These are phyloP conservation scores for Salinomyces thailandicus DNA, from an alignment of 2,329 filamentous ascomycete species.

Conservation along the genomic window DNA sequence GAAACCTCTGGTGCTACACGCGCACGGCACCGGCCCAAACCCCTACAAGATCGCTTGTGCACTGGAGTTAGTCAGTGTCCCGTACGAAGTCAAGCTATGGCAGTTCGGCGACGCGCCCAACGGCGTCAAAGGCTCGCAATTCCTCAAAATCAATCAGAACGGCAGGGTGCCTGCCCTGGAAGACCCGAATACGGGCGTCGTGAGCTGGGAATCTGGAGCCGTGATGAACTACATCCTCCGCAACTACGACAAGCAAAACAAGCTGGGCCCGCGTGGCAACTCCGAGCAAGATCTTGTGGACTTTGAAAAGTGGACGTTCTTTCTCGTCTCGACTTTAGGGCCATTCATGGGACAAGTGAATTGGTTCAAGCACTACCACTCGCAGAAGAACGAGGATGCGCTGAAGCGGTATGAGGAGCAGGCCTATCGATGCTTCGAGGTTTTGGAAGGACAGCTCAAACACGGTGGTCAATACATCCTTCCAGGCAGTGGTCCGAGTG, in stretches of 20 bases:
- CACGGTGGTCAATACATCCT: constrained; percentile 31
- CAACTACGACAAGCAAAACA: constrained; percentile 34
- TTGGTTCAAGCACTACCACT: constrained; percentile 34
- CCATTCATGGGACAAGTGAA: constrained; percentile 27
- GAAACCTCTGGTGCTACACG: constrained; percentile 32
- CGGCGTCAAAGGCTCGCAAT: constrained; percentile 30
- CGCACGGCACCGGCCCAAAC: constrained; percentile 33
- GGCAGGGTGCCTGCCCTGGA: constrained; percentile 35
- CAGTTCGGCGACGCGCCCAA: constrained; percentile 31
- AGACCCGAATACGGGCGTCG: constrained; percentile 37
- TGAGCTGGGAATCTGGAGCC: constrained; percentile 42
- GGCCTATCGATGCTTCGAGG: constrained; percentile 32
- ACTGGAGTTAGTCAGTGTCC: constrained; percentile 31
- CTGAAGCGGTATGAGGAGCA: constrained; percentile 31
- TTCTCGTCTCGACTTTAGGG: constrained; percentile 32
- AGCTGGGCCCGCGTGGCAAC: constrained; percentile 26
- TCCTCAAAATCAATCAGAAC: constrained; percentile 36
- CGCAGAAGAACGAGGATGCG: constrained; percentile 33
- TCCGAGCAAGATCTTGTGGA: constrained; percentile 33
- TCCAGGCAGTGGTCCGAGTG: constrained; percentile 24
- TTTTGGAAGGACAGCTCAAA: constrained; percentile 33
- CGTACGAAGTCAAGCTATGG: constrained; percentile 34
- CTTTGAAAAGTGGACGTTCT: constrained; percentile 39
- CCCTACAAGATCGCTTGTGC: constrained; percentile 36
- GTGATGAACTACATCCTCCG: constrained; percentile 40